Percentiles rank a stretch among this genome's conserved stretches.
Conservation (phyloP, 768 basidiomycete genomes). For the Kwoniella shandongensis region DNA sequence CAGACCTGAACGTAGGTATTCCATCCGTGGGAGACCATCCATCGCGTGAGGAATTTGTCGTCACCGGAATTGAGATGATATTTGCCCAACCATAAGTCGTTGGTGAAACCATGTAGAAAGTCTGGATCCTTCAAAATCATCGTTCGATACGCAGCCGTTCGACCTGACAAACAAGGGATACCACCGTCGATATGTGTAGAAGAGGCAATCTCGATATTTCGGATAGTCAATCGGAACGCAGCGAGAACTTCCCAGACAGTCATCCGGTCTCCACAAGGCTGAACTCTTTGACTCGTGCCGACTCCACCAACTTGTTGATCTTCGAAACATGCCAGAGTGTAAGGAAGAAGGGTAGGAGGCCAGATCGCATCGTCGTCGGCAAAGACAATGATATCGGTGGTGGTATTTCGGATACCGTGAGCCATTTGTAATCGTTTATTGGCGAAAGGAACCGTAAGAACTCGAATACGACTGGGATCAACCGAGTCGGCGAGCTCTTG, state of each 20-base stretch:
- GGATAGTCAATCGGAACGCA: slow-evolving; percentile 85
- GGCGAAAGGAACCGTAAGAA: slow-evolving; percentile 85
- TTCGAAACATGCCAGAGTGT: slow-evolving; percentile 86
- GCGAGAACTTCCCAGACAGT: slow-evolving; percentile 95
- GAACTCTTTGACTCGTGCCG: slow-evolving; percentile 85
- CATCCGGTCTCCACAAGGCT: slow-evolving; percentile 72
- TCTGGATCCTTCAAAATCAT: slow-evolving; percentile 93
- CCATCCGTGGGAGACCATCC: slow-evolving; percentile 97
- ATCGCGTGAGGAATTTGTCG: slow-evolving; percentile 90
- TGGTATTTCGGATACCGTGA: slow-evolving; percentile 85
- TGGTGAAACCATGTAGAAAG: slow-evolving; percentile 87
- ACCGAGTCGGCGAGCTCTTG: slow-evolving; percentile 86
- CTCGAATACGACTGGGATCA: slow-evolving; percentile 74
- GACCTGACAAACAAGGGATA: slow-evolving; percentile 83
- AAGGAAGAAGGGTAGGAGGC: slow-evolving; percentile 86
- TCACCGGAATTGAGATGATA: slow-evolving; percentile 93
- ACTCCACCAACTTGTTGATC: slow-evolving; percentile 92
- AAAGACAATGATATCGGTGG: slow-evolving; percentile 90
- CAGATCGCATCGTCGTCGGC: slow-evolving; percentile 95
- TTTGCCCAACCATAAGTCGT: slow-evolving; percentile 90
- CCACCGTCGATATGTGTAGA: slow-evolving; percentile 93
- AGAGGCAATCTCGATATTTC: slow-evolving; percentile 87
- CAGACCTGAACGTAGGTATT: slow-evolving; percentile 72
- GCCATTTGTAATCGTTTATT: slow-evolving; percentile 94
- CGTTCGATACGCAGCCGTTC: slow-evolving; percentile 90